phyloP scores from a whole-genome alignment of 1,284 basidiomycete genomes.

The Ganoderma leucocontextum region DNA sequence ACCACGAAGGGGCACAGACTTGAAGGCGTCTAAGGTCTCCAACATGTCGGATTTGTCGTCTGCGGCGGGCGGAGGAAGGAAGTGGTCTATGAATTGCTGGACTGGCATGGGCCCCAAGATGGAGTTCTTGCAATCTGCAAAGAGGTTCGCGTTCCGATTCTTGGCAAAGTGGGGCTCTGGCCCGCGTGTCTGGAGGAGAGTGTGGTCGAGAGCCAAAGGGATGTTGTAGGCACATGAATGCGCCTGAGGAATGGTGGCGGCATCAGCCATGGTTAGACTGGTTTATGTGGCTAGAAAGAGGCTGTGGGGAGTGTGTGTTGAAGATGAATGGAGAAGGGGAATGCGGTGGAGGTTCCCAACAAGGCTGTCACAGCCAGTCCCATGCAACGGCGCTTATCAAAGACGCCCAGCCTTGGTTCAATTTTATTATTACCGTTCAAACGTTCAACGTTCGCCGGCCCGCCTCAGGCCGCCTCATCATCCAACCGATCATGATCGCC shows the following conservation, averaged over 20 bases:
- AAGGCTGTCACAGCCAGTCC: too few species aligned
- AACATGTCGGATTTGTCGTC: not conserved
- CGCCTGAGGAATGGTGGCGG: not conserved
- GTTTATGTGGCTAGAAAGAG: not conserved
- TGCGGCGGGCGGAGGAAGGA: not conserved
- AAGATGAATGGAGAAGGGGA: not conserved
- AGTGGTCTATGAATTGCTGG: not conserved
- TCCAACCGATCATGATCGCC: too few species aligned
- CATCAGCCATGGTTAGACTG: not conserved
- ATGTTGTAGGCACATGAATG: not conserved
- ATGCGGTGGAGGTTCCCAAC: too few species aligned
- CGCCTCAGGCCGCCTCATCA: too few species aligned
- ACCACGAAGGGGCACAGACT: constrained; percentile 31
- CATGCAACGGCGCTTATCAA: too few species aligned
- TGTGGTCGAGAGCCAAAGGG: not conserved
- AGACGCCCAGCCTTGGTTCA: too few species aligned
- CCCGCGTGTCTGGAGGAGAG: constrained; percentile 8
- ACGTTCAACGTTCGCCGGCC: too few species aligned
- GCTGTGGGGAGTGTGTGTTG: not conserved
- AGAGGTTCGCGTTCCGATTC: constrained; percentile 35
- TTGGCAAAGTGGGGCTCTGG: constrained; percentile 37
- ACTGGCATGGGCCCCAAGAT: not conserved
- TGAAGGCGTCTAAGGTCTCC: not conserved
- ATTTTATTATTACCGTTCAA: too few species aligned
- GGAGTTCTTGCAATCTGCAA: not conserved